phyloP scores from a whole-genome alignment of 768 basidiomycete genomes.

The Chalciporus chontae region DNA sequence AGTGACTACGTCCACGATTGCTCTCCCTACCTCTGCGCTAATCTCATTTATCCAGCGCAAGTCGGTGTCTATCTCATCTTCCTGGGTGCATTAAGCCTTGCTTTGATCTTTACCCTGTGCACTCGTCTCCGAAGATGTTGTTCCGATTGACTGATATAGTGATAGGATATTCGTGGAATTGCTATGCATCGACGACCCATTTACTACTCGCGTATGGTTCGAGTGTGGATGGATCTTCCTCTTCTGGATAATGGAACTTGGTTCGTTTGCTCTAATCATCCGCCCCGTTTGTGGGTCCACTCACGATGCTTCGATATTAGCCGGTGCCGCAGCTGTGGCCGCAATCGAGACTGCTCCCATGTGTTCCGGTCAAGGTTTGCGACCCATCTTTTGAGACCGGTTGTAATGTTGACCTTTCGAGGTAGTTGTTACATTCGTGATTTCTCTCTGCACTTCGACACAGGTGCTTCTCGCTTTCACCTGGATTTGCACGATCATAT shows the following conservation, averaged over 20 bases:
- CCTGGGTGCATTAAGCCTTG: constrained; percentile 55
- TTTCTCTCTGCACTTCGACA: constrained; percentile 45
- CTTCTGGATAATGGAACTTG: constrained; percentile 56
- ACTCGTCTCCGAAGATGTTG: constrained; percentile 18
- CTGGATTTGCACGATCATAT: constrained; percentile 45
- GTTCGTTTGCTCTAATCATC: constrained; percentile 35
- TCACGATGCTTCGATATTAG: constrained; percentile 31
- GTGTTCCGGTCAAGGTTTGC: constrained; percentile 35
- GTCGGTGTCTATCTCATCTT: constrained; percentile 61
- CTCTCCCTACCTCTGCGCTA: constrained; percentile 1
- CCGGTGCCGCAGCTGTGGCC: constrained; percentile 49
- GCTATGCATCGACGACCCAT: constrained; percentile 39
- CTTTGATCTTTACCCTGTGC: constrained; percentile 57
- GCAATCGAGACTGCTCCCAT: constrained; percentile 33
- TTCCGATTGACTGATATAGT: constrained; percentile 2
- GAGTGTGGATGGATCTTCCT: constrained; percentile 60
- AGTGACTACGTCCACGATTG: constrained; percentile 18
- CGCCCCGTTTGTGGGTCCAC: neutral
- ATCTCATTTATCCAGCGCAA: constrained; percentile 31
- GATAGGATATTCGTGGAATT: constrained; percentile 57
- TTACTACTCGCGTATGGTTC: constrained; percentile 67
- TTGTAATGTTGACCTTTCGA: neutral
- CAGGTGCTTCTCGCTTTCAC: constrained; percentile 56
- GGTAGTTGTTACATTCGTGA: neutral
- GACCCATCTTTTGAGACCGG: neutral